These are phyloP conservation scores for Fraxinus sp. DNA, from an alignment of 305 asterid genomes.

Conservation along the genomic window DNA sequence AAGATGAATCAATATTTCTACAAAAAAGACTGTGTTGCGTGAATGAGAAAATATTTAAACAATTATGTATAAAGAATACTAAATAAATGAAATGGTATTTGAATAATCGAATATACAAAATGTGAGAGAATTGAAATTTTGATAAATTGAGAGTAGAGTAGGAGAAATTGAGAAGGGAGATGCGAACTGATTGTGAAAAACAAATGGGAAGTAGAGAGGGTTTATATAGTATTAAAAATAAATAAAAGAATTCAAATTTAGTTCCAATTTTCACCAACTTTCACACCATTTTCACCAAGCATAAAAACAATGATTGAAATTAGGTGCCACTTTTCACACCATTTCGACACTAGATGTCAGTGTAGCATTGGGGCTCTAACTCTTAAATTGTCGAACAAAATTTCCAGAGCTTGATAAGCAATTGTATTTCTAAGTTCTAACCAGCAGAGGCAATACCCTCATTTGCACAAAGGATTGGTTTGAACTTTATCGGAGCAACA, in stretches of 20 bases:
- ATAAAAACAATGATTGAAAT: not conserved
- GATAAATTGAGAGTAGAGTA: not conserved
- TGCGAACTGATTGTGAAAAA: not conserved
- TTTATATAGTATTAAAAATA: not conserved
- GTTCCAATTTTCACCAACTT: not conserved
- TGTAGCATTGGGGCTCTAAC: not conserved
- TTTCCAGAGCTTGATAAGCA: not conserved
- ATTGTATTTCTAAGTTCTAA: not conserved
- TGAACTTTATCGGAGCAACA: not conserved
- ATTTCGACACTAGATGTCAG: not conserved
- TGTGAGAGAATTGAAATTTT: not conserved
- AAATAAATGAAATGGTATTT: not conserved
- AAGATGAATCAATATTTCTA: conserved; percentile 3
- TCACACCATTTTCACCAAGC: not conserved
- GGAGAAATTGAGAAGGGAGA: not conserved
- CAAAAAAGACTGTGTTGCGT: not conserved
- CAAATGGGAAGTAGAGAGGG: not conserved
- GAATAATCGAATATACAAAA: not conserved
- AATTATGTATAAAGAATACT: not conserved
- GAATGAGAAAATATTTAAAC: not conserved
- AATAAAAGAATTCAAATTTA: not conserved
- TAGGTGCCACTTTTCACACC: conserved; percentile 1
- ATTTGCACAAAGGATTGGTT: not conserved
- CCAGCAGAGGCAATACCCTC: not conserved
- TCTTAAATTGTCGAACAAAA: not conserved